phyloP scores from a whole-genome alignment of 768 basidiomycete species.

The Mycena alexandri region DNA sequence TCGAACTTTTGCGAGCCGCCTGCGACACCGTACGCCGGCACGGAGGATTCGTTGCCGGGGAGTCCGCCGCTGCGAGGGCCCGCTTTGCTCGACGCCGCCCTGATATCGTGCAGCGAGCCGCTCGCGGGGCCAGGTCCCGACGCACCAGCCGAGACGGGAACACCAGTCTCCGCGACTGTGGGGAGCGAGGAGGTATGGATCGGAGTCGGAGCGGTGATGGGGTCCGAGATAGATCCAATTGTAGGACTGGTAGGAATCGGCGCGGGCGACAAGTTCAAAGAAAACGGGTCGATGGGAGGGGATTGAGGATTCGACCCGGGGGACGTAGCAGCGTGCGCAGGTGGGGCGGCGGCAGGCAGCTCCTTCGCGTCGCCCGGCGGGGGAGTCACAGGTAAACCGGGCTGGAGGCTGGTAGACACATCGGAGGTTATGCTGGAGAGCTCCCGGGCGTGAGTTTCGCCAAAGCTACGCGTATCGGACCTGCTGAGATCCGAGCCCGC shows the following conservation, averaged over 20 bases:
- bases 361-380: conserved; percentile 38
- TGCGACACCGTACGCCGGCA: conserved; percentile 47
- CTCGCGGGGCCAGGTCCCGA: conserved; percentile 75
- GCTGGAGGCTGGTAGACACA: conserved; percentile 42
- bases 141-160: conserved; percentile 73
- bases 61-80: conserved; percentile 50
- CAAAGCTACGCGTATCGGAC: conserved; percentile 86
- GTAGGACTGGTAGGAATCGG: conserved; percentile 47
- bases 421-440: conserved; percentile 66
- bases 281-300: conserved; percentile 48
- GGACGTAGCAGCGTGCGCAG: neutral
- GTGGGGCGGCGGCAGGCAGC: conserved; percentile 27
- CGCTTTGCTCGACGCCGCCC: conserved; percentile 50
- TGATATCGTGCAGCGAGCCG: conserved; percentile 71
- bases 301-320: conserved; percentile 30
- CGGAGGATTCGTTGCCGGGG: conserved; percentile 41
- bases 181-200: conserved; percentile 57
- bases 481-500: conserved; percentile 69
- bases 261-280: conserved; percentile 56
- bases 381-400: conserved; percentile 56
- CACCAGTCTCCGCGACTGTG: conserved; percentile 81
- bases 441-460: conserved; percentile 85
- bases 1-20: conserved; percentile 52
- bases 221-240: conserved; percentile 34
- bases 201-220: conserved; percentile 45